phyloP scores from a whole-genome alignment of 352 stramenopile species.

The Globisporangium sylvaticum region DNA sequence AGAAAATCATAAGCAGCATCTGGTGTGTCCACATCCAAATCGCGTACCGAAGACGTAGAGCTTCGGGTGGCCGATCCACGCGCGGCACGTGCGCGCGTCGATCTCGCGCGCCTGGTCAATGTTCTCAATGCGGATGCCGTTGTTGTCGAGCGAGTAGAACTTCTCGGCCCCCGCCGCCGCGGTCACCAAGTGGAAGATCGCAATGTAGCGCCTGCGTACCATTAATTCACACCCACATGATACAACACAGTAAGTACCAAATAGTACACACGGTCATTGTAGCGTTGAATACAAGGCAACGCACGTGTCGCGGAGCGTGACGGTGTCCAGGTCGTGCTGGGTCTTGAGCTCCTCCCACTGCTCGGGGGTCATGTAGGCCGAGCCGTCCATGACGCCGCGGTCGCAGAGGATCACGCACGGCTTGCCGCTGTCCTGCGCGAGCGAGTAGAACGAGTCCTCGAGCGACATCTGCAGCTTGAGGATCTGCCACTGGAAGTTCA shows the following conservation, averaged over 20 bases:
- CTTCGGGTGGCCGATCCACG: conserved; percentile 84
- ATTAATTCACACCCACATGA: neutral
- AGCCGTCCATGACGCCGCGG: conserved; percentile 94
- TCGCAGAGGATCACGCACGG: conserved; percentile 94
- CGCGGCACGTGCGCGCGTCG: conserved; percentile 74
- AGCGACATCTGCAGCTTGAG: conserved; percentile 81
- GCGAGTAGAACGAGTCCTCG: conserved; percentile 80
- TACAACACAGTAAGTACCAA: neutral
- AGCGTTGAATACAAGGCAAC: neutral
- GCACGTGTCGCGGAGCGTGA: conserved; percentile 77
- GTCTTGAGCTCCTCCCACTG: conserved; percentile 88
- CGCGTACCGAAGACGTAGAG: conserved; percentile 74
- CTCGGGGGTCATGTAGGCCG: conserved; percentile 90
- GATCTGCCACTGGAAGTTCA: conserved; percentile 89
- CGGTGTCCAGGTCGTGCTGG: conserved; percentile 77
- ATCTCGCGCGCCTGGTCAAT: conserved; percentile 87
- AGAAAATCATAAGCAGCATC: neutral
- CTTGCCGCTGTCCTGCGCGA: conserved; percentile 76
- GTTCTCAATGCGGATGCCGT: conserved; percentile 93
- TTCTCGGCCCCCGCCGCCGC: conserved; percentile 92
- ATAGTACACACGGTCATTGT: neutral
- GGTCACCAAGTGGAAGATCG: conserved; percentile 86
- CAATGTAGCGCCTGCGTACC: conserved; percentile 57
- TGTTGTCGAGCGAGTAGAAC: conserved; percentile 97
- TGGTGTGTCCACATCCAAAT: neutral